Base-by-base conservation (phyloP, 176 grass and related monocot genomes). In the Hyparrhenia diplandra region DNA sequence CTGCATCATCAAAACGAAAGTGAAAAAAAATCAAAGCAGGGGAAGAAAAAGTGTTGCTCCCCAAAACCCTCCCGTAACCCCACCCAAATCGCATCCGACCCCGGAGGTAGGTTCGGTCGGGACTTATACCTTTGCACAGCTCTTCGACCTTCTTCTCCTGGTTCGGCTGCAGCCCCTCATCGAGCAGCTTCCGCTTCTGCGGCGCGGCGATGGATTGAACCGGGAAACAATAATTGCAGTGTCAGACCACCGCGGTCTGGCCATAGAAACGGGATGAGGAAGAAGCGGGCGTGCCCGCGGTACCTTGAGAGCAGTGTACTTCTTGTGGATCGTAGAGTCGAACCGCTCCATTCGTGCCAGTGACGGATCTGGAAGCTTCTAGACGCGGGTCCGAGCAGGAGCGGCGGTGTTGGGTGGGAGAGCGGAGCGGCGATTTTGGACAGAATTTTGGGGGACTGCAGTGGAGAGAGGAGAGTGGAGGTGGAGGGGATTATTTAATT, bases 151-250 rank as follows among this genome's bases (percentile, higher is more conserved):
- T 11, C n/a, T 34, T 28, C 45, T 82, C 54, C 64, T 42, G 55
- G n/a, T 79, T 81, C 54, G 10, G 61, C 24, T 73, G 61, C 76
- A 78, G 54, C 29, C 65, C 83, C n/a, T 91, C 76, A 13, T 82
- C 80, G 11, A 74, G 40, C 18, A 86, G 69, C 88, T 84, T 91
- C 59, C 83, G 71, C 82, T 94, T 94, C 92, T 91, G 72, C 71
- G 36, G 7, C 43, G 13, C 29, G 62, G 63, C 29, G 20, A 32
- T 8, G 13, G 43, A 67, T 67, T 31, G 21, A 79, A 52, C 21
- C 30, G 63, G 7, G 1, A 79, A 67, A 36, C 49, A 2, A 31
- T 2, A 23, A 52, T 18, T 51, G 65, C n/a, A 51, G 30, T 28
- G 74, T 80, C 30, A 27, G 40, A 5, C 28, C 71, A 87, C 21